Base-by-base conservation (phyloP, 1,284 basidiomycete genomes). In the Rhodotorula sp. region DNA sequence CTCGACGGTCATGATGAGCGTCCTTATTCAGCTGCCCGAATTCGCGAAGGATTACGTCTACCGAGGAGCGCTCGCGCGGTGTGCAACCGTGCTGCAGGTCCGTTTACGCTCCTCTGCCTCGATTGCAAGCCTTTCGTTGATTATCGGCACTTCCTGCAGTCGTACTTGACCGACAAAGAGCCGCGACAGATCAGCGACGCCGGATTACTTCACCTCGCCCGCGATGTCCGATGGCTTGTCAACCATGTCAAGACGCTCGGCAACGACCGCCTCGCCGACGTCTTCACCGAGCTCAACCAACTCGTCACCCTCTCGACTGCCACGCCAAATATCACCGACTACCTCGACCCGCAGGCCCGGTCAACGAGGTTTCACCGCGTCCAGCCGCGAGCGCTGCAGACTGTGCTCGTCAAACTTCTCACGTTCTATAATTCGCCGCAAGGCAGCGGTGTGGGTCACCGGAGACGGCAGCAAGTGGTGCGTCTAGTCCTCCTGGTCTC, bases 1-100 rank as follows among this genome's bases (percentile, higher is more conserved):
- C 55, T 92, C 90, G 51, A 96, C 94, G 1, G 92, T 97, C 74
- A 93, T 99, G 74, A 95, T 98, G 80, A 91, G 91, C 40, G 88
- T 98, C 26, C 85, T 90, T 60, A 88, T 96, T 77, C 88, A 91
- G 15, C 74, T 86, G 47, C 82, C 82, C 70, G 88, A 92, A 67
- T 81, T 83, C 10, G 89, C 93, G 80, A 95, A 95, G 81, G 89
- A 91, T 59, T 87, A 90, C 70, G 90, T 92, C 20, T 99, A 96
- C 80, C 85, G 86, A 73, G 89, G 87, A 50, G 94, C 95, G 20
- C 85, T 95, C 51, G 83, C 85, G 46, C 91, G 95, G 78, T 91
- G 98, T 65, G 89, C 92, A 0, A 86, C 88, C 64, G 90, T 89
- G 73, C 83, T 99, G 47, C 89, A 94, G 87, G 94, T 92, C 51